These are phyloP conservation scores for Trichoderma atrobrunneum DNA, from an alignment of 2,329 filamentous ascomycete species.

Conservation along the genomic window DNA sequence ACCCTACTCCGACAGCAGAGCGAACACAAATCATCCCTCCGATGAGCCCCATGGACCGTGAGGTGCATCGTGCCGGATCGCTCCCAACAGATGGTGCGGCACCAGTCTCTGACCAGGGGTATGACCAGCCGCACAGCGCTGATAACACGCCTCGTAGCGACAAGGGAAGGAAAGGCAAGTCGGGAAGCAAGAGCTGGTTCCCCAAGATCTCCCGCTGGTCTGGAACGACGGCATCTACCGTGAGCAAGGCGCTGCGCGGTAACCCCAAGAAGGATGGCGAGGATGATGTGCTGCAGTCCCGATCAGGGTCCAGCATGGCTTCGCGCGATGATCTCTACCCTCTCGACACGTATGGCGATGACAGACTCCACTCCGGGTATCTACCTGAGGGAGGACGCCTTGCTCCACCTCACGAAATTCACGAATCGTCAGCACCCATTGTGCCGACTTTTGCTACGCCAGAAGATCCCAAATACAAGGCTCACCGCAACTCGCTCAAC, in stretches of 20 bases:
- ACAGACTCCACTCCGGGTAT: constrained; percentile 58
- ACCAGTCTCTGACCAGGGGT: constrained; percentile 44
- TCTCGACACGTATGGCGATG: constrained; percentile 55
- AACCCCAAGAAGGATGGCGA: constrained; percentile 60
- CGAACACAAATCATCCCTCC: constrained; percentile 43
- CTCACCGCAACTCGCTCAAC: constrained; percentile 76
- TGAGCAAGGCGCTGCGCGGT: constrained; percentile 72
- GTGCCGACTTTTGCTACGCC: constrained; percentile 53
- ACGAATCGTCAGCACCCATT: constrained; percentile 33
- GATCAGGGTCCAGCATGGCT: constrained; percentile 72
- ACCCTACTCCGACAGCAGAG: constrained; percentile 41
- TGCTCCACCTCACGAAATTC: constrained; percentile 25
- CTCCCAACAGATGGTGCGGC: constrained; percentile 59
- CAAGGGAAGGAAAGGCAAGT: constrained; percentile 85
- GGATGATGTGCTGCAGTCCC: constrained; percentile 61
- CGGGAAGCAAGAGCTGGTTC: constrained; percentile 75
- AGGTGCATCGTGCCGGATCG: constrained; percentile 48
- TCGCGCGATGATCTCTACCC: constrained; percentile 58
- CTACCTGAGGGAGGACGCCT: constrained; percentile 50
- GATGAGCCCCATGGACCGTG: constrained; percentile 55
- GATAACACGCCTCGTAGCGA: constrained; percentile 75
- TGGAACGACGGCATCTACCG: constrained; percentile 88
- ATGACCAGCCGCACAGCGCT: constrained; percentile 53
- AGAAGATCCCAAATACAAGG: constrained; percentile 76
- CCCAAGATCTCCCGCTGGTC: constrained; percentile 98